These are phyloP conservation scores for Suillus decipiens DNA, from an alignment of 768 basidiomycete genomes.

Conservation along the genomic window DNA sequence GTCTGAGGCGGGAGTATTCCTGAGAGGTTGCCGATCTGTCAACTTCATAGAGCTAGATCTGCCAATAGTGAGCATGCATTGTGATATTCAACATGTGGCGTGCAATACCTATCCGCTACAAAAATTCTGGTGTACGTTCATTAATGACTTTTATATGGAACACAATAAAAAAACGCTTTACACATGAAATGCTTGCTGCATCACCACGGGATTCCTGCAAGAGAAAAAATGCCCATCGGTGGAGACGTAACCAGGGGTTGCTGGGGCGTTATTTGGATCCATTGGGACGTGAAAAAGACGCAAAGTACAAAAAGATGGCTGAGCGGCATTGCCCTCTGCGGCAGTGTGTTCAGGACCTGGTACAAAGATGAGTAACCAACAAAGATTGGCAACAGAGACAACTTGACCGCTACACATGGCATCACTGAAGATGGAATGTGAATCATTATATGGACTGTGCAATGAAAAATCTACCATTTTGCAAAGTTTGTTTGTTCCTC, in stretches of 20 bases:
- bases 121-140: slow-evolving; percentile 42
- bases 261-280: slow-evolving; percentile 26
- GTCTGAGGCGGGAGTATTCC: slow-evolving; percentile 41
- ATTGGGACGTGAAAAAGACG: slow-evolving; percentile 52
- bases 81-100: background rate
- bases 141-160: background rate
- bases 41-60: slow-evolving; percentile 54
- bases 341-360: slow-evolving; percentile 53
- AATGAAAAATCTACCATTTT: slow-evolving; percentile 45
- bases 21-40: slow-evolving; percentile 45
- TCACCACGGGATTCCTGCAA: slow-evolving; percentile 53
- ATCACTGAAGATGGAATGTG: slow-evolving; percentile 36
- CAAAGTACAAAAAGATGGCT: slow-evolving; percentile 55
- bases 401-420: slow-evolving; percentile 49
- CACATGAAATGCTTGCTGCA: slow-evolving; percentile 63
- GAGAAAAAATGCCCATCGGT: slow-evolving; percentile 55
- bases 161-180: slow-evolving; percentile 35
- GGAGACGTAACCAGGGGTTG: slow-evolving; percentile 49
- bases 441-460: background rate
- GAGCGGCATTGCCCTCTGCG: slow-evolving; percentile 37
- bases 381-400: background rate
- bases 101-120: slow-evolving; percentile 47
- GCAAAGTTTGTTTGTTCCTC: slow-evolving; percentile 55
- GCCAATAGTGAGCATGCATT: slow-evolving; percentile 1
- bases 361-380: background rate